phyloP scores from a whole-genome alignment of 2,329 filamentous ascomycete genomes.

The Aspergillus proliferans region DNA sequence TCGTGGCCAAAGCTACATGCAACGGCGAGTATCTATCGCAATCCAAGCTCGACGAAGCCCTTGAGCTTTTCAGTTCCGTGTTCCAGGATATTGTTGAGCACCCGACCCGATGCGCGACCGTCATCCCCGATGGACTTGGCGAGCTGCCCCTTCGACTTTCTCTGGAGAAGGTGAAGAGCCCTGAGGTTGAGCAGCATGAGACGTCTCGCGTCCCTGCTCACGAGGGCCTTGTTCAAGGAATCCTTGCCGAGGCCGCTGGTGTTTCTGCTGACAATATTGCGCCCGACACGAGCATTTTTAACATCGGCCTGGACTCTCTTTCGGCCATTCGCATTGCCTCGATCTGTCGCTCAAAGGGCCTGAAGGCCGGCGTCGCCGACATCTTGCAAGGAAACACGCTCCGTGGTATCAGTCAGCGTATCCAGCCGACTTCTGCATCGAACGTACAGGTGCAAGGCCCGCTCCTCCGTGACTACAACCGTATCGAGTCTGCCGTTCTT shows the following conservation, averaged over 20 bases:
- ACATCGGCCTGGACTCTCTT: constrained; percentile 26
- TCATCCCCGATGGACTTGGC: constrained; percentile 16
- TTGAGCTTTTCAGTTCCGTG: constrained; percentile 12
- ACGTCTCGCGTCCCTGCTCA: constrained; percentile 2
- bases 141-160: constrained; percentile 15
- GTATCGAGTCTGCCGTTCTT: constrained; percentile 9
- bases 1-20: constrained; percentile 16
- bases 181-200: background rate
- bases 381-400: constrained; percentile 27
- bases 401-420: constrained; percentile 21
- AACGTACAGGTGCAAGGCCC: constrained; percentile 1
- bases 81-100: constrained; percentile 24
- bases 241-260: constrained; percentile 18
- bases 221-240: constrained; percentile 13
- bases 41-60: constrained; percentile 10
- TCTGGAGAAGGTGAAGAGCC: background rate
- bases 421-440: constrained; percentile 7
- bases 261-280: constrained; percentile 16
- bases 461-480: constrained; percentile 8
- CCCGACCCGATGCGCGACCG: constrained; percentile 17
- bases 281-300: constrained; percentile 24
- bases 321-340: constrained; percentile 26
- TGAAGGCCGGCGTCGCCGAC: constrained; percentile 25
- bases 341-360: constrained; percentile 18
- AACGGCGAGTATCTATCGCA: constrained; percentile 17